phyloP scores from a whole-genome alignment of 352 stramenopile genomes.

The Phytophthora tentaculata region DNA sequence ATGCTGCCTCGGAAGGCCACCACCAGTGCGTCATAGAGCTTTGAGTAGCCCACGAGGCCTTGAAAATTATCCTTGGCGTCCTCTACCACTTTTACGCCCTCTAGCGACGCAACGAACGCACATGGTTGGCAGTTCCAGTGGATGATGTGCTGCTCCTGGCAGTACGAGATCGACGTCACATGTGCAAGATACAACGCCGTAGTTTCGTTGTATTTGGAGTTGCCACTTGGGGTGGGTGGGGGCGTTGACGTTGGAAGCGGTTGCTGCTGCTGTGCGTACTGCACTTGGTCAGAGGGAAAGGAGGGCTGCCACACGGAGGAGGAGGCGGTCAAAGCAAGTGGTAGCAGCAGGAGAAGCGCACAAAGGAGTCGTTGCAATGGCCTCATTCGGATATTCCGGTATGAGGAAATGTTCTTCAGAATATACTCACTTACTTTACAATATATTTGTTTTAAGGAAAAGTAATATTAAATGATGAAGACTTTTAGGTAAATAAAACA shows the following conservation, averaged over 20 bases:
- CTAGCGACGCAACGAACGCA: slow-evolving; percentile 54
- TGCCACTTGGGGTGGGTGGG: background rate
- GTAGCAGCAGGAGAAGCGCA: slow-evolving; percentile 30
- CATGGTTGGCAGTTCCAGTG: slow-evolving; percentile 84
- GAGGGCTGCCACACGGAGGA: slow-evolving; percentile 27
- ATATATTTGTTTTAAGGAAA: too few relatives aligned
- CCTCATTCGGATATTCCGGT: background rate
- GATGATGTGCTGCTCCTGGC: slow-evolving; percentile 61
- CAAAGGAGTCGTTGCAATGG: background rate
- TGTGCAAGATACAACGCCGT: slow-evolving; percentile 76
- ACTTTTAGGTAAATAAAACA: too few relatives aligned
- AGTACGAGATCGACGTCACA: slow-evolving; percentile 84
- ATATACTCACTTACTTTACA: background rate
- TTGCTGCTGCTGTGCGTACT: background rate
- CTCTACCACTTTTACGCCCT: slow-evolving; percentile 61
- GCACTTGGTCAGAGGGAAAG: slow-evolving; percentile 20
- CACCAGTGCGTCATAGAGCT: slow-evolving; percentile 54
- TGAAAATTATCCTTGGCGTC: slow-evolving; percentile 82
- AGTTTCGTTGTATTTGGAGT: slow-evolving; percentile 63
- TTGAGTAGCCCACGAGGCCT: slow-evolving; percentile 76
- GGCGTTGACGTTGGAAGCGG: background rate
- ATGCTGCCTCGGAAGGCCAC: slow-evolving; percentile 87
- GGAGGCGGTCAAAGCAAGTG: background rate
- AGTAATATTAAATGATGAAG: too few relatives aligned
- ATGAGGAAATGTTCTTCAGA: background rate